Conservation (phyloP, 2,329 filamentous ascomycete genomes). For the Phaeosphaeriaceae sp. region DNA sequence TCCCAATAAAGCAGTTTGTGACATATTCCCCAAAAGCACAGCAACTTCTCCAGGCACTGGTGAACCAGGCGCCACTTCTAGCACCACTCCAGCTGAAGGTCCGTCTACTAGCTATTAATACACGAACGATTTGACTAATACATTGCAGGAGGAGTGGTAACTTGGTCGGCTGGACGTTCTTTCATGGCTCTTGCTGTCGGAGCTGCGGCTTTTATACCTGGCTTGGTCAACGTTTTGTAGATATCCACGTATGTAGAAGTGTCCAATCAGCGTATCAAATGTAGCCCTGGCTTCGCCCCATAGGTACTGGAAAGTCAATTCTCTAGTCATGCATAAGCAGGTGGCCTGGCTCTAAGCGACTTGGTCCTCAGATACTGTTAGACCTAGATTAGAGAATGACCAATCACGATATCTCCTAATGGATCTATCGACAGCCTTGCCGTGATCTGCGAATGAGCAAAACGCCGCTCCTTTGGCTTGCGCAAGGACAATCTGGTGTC, state of each 20-base stretch:
- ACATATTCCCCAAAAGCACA: not conserved
- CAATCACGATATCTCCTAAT: too few species aligned
- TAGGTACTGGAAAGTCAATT: too few species aligned
- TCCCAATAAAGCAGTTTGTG: too few species aligned
- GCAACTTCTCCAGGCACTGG: not conserved
- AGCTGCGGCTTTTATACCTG: not conserved
- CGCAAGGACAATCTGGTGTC: not conserved
- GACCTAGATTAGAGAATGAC: too few species aligned
- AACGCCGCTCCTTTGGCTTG: not conserved
- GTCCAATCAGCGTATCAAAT: too few species aligned
- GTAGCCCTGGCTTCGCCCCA: too few species aligned
- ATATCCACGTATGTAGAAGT: not conserved
- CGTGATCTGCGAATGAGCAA: not conserved
- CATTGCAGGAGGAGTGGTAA: not conserved
- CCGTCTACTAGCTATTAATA: not conserved
- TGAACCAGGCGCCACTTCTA: not conserved
- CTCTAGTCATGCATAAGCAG: too few species aligned
- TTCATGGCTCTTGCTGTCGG: not conserved
- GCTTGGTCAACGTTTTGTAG: not conserved
- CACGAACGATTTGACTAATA: not conserved
- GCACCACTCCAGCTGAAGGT: not conserved
- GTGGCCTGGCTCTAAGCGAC: too few species aligned
- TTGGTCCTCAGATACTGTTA: too few species aligned
- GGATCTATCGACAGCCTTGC: not conserved
- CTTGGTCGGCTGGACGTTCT: not conserved